Conservation (phyloP, 1,139 yeast genomes). For the Casaregolazyma suthepensis region DNA sequence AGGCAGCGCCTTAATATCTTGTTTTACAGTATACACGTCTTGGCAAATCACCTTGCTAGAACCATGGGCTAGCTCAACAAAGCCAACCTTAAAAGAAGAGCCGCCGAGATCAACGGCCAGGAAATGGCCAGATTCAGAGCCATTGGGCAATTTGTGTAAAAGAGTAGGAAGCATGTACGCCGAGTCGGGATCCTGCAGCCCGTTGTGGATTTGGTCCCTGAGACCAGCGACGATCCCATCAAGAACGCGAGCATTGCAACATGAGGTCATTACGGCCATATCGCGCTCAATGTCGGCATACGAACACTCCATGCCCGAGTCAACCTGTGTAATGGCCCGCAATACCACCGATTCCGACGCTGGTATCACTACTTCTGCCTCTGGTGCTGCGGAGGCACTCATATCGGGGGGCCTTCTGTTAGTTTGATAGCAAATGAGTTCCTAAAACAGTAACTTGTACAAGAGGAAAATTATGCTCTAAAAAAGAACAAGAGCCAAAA, state of each 20-base stretch:
- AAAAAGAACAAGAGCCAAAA: not conserved
- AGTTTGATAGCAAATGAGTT: not conserved
- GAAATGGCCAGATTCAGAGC: slow-evolving; percentile 64
- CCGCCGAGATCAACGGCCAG: slow-evolving; percentile 88
- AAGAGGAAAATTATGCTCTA: not conserved
- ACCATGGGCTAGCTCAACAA: slow-evolving; percentile 44
- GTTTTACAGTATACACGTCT: slow-evolving; percentile 19
- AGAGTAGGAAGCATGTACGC: slow-evolving; percentile 64
- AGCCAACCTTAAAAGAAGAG: slow-evolving; percentile 76
- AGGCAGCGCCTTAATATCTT: slow-evolving; percentile 30
- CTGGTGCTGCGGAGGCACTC: not conserved
- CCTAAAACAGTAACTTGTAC: not conserved
- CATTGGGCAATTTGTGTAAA: slow-evolving; percentile 66
- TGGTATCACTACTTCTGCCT: not conserved
- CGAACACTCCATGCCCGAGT: not conserved
- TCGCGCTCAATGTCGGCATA: not conserved
- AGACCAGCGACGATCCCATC: slow-evolving; percentile 15
- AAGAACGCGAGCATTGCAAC: slow-evolving; percentile 12
- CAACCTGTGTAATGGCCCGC: not conserved
- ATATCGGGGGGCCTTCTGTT: not conserved
- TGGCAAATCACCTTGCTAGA: slow-evolving; percentile 47
- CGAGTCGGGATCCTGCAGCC: slow-evolving; percentile 13
- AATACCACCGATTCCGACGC: not conserved
- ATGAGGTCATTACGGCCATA: not conserved
- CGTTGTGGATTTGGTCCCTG: slow-evolving; percentile 9